Percentiles rank a stretch among this genome's conserved stretches.
phyloP scores from a whole-genome alignment of 2,329 filamentous ascomycete genomes.

The Septoria petroselini region DNA sequence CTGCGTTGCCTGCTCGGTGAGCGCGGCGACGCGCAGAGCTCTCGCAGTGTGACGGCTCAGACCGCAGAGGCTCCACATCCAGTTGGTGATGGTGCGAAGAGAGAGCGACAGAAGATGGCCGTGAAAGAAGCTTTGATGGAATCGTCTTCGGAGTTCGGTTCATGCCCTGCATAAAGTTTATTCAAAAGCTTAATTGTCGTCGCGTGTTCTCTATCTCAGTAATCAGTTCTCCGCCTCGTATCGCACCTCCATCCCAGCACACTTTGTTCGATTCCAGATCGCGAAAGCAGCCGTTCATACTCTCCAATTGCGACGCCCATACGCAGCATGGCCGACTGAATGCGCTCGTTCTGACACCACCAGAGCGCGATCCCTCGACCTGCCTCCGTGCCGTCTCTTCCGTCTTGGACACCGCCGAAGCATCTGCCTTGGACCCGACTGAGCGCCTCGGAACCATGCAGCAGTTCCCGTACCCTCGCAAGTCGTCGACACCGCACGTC shows the following conservation, averaged over 20 bases:
- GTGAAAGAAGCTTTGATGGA: not conserved
- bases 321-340: not conserved
- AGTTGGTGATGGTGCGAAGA: not conserved
- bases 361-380: not conserved
- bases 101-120: not conserved
- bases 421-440: no score
- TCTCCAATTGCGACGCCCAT: no score
- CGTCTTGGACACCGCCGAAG: constrained; percentile 4
- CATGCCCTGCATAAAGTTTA: no score
- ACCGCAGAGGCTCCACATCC: constrained; percentile 6
- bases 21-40: constrained; percentile 3
- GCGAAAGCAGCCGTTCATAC: no score
- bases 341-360: not conserved
- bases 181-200: no score
- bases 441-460: constrained; percentile 3
- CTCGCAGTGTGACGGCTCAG: constrained; percentile 3
- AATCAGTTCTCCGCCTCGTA: no score
- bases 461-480: constrained; percentile 87
- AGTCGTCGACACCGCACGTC: constrained; percentile 71
- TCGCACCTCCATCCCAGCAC: no score
- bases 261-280: no score
- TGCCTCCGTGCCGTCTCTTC: constrained; percentile 2
- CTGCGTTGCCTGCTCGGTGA: constrained; percentile 5
- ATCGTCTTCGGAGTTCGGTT: not conserved
- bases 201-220: no score